Evolutionary conservation across 2,329 filamentous ascomycete species (phyloP).

Genomic region (Diaporthe australafricana): DNA sequence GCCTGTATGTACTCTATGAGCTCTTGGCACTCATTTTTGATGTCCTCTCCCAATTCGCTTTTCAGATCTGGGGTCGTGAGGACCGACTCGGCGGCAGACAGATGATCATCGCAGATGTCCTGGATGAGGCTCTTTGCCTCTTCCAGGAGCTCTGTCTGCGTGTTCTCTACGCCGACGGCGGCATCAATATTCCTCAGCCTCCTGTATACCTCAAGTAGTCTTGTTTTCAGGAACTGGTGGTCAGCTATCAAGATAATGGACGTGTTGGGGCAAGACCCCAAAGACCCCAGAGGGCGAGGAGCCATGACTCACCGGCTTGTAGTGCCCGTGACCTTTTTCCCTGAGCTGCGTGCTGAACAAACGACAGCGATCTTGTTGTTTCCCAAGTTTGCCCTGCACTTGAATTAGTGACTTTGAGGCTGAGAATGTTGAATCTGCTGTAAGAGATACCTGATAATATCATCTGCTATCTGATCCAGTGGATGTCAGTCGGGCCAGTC

Average conservation of each 20-base stretch:
- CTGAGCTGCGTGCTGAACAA: conserved; percentile 93
- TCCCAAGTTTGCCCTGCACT: conserved; percentile 67
- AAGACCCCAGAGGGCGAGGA: conserved; percentile 20
- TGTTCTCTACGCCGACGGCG: conserved; percentile 63
- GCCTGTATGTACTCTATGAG: conserved; percentile 79
- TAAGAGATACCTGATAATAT: conserved; percentile 72
- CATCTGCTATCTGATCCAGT: conserved; percentile 66
- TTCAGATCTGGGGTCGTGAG: conserved; percentile 68
- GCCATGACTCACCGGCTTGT: conserved; percentile 83
- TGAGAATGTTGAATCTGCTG: conserved; percentile 25
- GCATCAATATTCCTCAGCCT: conserved; percentile 66
- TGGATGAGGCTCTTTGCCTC: conserved; percentile 81
- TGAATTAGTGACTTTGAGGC: conserved; percentile 17
- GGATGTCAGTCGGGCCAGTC: conserved; percentile 33
- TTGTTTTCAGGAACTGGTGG: conserved; percentile 42
- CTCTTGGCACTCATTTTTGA: conserved; percentile 83
- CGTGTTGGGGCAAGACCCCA: background rate
- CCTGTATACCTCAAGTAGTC: conserved; percentile 70
- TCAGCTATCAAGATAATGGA: background rate
- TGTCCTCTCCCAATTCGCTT: conserved; percentile 70
- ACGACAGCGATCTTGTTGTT: conserved; percentile 88
- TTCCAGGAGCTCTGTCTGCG: conserved; percentile 65
- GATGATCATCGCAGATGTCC: conserved; percentile 85
- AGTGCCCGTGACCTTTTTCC: conserved; percentile 93
- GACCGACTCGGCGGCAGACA: conserved; percentile 75